These are phyloP conservation scores for Naganishia randhawae DNA, from an alignment of 768 basidiomycete genomes.

Conservation along the genomic window DNA sequence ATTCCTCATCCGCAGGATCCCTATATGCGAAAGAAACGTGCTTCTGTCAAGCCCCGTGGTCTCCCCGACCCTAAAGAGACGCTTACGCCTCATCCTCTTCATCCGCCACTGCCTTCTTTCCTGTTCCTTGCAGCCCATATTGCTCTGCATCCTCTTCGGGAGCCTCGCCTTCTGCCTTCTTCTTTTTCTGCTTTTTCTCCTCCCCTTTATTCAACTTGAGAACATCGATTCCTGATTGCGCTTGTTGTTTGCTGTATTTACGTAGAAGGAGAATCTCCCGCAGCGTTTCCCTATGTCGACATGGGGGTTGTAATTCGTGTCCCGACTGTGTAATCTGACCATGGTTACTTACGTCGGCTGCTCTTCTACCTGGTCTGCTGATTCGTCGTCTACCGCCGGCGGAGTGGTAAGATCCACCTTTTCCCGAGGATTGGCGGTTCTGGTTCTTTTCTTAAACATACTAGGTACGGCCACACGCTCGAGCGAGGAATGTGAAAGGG, in stretches of 20 bases:
- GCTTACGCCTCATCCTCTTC: slow-evolving; percentile 58
- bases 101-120: slow-evolving; percentile 42
- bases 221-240: slow-evolving; percentile 71
- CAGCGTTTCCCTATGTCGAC: slow-evolving; percentile 52
- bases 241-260: slow-evolving; percentile 65
- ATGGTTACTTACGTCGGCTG: slow-evolving; percentile 35
- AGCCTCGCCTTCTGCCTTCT: slow-evolving; percentile 56
- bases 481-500: neutral
- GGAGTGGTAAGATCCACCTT: slow-evolving; percentile 31
- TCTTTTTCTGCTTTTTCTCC: slow-evolving; percentile 57
- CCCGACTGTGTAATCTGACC: neutral
- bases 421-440: slow-evolving; percentile 45
- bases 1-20: slow-evolving; percentile 60
- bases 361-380: slow-evolving; percentile 37
- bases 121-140: slow-evolving; percentile 57
- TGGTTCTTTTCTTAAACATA: slow-evolving; percentile 53
- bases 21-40: neutral
- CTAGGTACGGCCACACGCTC: neutral
- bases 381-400: slow-evolving; percentile 3
- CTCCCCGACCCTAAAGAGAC: slow-evolving; percentile 53
- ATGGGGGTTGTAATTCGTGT: slow-evolving; percentile 39
- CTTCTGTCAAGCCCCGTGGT: neutral
- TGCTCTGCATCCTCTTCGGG: slow-evolving; percentile 36
- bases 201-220: slow-evolving; percentile 81
- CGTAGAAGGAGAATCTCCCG: slow-evolving; percentile 80